These are phyloP conservation scores for Rosa multiflora DNA, from an alignment of 306 rosid genomes.

Conservation along the genomic window DNA sequence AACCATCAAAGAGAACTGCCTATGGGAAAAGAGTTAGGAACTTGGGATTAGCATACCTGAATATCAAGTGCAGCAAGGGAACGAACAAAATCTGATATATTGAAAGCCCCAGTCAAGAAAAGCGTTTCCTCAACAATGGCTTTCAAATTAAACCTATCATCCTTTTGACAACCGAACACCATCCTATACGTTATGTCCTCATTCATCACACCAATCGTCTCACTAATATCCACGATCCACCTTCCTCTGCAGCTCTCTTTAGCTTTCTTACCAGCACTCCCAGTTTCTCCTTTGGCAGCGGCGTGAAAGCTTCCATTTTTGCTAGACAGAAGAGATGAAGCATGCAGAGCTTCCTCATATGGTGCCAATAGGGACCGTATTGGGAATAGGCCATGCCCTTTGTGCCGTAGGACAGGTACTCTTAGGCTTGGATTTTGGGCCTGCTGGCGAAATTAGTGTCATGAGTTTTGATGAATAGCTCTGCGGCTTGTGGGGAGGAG, in stretches of 20 bases:
- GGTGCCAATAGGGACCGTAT: constrained; percentile 37
- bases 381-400: constrained; percentile 23
- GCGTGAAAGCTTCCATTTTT: neutral
- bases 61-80: constrained; percentile 31
- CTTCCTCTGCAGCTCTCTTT: constrained; percentile 1
- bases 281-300: constrained; percentile 8
- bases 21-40: neutral
- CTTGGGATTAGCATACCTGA: constrained; percentile 25
- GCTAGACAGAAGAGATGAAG: constrained; percentile 22
- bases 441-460: constrained; percentile 6
- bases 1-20: neutral
- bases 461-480: constrained; percentile 10
- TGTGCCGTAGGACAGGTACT: constrained; percentile 24
- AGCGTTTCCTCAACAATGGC: constrained; percentile 9
- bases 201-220: neutral
- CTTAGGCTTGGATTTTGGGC: constrained; percentile 12
- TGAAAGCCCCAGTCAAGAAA: constrained; percentile 29
- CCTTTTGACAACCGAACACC: neutral
- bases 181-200: constrained; percentile 9
- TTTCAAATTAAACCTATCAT: constrained; percentile 28
- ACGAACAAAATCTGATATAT: constrained; percentile 38
- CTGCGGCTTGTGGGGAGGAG: constrained; percentile 14
- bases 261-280: neutral
- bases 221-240: constrained; percentile 33
- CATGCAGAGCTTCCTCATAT: constrained; percentile 32